Evolutionary conservation across 202 grass and related monocot genomes (phyloP), one percentile per base, ranked within the genome.

Genomic region (Saccharum hybrid): DNA sequence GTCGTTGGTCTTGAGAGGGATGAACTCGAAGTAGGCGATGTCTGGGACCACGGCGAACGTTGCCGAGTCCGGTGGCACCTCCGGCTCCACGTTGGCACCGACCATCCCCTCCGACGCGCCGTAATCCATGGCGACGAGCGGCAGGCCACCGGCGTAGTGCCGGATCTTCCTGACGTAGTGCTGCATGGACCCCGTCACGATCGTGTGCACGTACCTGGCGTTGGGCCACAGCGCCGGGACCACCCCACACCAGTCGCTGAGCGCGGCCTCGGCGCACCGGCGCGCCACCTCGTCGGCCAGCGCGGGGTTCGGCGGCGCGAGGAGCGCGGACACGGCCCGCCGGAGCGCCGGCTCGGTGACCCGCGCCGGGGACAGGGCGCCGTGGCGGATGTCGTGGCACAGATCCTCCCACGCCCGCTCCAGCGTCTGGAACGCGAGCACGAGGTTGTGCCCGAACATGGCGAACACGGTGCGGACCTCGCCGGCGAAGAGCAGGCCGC

Each of bases 161-260:
- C 26, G 26, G 26, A 28, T 28, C 26, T 28, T 28, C 26, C 26
- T 28, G 26, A 28, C 26, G 26, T 28, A 28, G 26, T 28, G 26
- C 26, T 28, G 1, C 26, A 28, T 28, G 26, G 26, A 28, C 26
- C 26, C 26, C 26, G 26, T 28, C 26, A 28, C 26, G 26, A 28
- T 93, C 39, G 88, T 68, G 72, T 93, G 92, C 10, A 94, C 88
- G 82, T 98, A 98, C 85, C 59, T 90, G 14, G 92, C 88, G 67
- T 98, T 98, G 33, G 90, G 86, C 88, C 88, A 98, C 49, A 98
- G 88, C 69, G 86, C 90, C 9, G 92, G 90, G 80, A 98, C 90
- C 73, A 91, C 82, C 2, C 92, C 92, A 5, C 87, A 76, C 95
- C 95, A 98, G 68, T 83, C 88, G 36, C 77, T 0, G 5, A 3